Conservation (phyloP, 2,329 filamentous ascomycete species). For the Berkeleyomyces rouxiae region DNA sequence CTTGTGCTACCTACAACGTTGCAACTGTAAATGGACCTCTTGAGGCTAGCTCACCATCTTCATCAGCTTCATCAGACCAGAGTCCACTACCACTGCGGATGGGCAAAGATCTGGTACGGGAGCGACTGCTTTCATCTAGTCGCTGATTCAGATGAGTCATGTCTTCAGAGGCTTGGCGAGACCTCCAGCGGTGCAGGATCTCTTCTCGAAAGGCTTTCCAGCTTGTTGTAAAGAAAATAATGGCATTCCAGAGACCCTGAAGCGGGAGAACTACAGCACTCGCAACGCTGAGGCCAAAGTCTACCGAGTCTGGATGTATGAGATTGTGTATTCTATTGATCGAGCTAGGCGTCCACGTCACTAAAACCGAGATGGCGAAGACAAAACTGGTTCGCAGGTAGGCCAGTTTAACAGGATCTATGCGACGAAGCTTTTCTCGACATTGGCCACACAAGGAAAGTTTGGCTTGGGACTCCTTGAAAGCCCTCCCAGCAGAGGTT, state of each 20-base stretch:
- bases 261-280: slow-evolving; percentile 57
- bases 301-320: slow-evolving; percentile 32
- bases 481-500: slow-evolving; percentile 9
- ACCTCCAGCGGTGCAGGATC: not conserved
- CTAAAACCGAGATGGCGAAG: slow-evolving; percentile 42
- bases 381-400: slow-evolving; percentile 45
- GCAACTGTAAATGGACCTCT: not conserved
- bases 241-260: slow-evolving; percentile 65
- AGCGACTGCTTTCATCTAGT: not conserved
- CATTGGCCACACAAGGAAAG: slow-evolving; percentile 16
- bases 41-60: not conserved
- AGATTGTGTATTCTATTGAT: slow-evolving; percentile 60
- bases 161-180: not conserved
- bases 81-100: not conserved
- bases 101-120: not conserved
- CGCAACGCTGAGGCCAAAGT: slow-evolving; percentile 50
- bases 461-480: slow-evolving; percentile 14
- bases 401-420: slow-evolving; percentile 42
- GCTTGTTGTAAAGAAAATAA: slow-evolving; percentile 59
- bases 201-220: slow-evolving; percentile 24
- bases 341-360: slow-evolving; percentile 50
- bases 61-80: slow-evolving; percentile 5
- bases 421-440: slow-evolving; percentile 22
- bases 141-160: not conserved
- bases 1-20: not conserved